Percentiles rank a stretch among this genome's conserved stretches.
Conservation (phyloP, 179 eudicot species). For the Actinidia chinensis region DNA sequence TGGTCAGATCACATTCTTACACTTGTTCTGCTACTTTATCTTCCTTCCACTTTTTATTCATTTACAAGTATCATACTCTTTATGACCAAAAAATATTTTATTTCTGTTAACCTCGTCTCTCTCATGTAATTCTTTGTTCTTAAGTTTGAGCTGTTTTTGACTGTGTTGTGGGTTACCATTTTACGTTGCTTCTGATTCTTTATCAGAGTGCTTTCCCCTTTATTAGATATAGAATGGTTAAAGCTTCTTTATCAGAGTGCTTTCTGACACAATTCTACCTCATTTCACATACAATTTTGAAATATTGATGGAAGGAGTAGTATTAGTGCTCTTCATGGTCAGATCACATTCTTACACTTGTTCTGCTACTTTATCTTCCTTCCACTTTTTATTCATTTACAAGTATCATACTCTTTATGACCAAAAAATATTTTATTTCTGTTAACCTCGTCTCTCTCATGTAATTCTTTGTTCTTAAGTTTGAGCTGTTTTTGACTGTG, state of each 20-base stretch:
- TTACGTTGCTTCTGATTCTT: slow-evolving; percentile 86
- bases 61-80: background rate
- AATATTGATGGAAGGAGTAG: slow-evolving; percentile 87
- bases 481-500: slow-evolving; percentile 49
- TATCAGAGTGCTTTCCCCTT: slow-evolving; percentile 21
- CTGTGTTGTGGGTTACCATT: slow-evolving; percentile 86
- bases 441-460: background rate
- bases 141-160: slow-evolving; percentile 31
- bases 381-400: background rate
- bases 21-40: slow-evolving; percentile 63
- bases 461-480: background rate
- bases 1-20: slow-evolving; percentile 93
- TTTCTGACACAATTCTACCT: slow-evolving; percentile 1
- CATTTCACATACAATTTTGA: slow-evolving; percentile 43
- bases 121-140: background rate
- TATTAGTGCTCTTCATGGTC: slow-evolving; percentile 75
- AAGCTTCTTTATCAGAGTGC: background rate
- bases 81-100: background rate
- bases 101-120: background rate
- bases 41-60: background rate
- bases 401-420: background rate
- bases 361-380: slow-evolving; percentile 48
- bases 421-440: background rate
- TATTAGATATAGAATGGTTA: background rate
- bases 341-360: slow-evolving; percentile 89